These are phyloP conservation scores for Trichoderma cornu-damae DNA, from an alignment of 2,329 filamentous ascomycete species.

Conservation along the genomic window DNA sequence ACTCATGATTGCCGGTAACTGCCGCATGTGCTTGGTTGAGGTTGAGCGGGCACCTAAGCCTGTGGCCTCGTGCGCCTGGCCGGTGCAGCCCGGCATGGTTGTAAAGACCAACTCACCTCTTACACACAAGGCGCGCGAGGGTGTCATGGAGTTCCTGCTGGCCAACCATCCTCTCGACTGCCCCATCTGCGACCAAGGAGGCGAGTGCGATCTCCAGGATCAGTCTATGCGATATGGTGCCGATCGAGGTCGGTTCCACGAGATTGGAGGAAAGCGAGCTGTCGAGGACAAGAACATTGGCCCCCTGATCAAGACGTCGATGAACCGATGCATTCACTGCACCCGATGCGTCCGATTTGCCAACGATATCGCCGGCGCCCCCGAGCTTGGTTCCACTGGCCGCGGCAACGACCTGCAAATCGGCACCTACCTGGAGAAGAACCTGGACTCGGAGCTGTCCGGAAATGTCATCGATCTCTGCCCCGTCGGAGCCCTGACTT, in stretches of 20 bases:
- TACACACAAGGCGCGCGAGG: constrained; percentile 95
- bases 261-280: constrained; percentile 89
- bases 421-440: constrained; percentile 93
- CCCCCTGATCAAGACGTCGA: constrained; percentile 96
- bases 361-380: constrained; percentile 93
- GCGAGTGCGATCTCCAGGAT: constrained; percentile 97
- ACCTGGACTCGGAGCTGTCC: constrained; percentile 89
- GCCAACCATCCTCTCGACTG: constrained; percentile 96
- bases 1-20: constrained; percentile 98
- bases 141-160: constrained; percentile 97
- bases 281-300: constrained; percentile 99
- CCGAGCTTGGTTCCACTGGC: constrained; percentile 88
- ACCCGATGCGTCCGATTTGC: constrained; percentile 96
- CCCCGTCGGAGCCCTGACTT: constrained; percentile 92
- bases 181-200: constrained; percentile 97
- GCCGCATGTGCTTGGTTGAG: constrained; percentile 98
- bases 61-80: constrained; percentile 97
- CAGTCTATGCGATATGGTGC: constrained; percentile 98
- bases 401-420: constrained; percentile 98
- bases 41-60: constrained; percentile 95
- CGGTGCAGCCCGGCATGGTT: constrained; percentile 96
- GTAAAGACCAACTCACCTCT: constrained; percentile 97
- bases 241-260: constrained; percentile 94
- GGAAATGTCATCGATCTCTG: constrained; percentile 98
- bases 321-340: constrained; percentile 99